These are phyloP conservation scores for Acidomyces sp. DNA, from an alignment of 495 filamentous ascomycete genomes.

Conservation along the genomic window DNA sequence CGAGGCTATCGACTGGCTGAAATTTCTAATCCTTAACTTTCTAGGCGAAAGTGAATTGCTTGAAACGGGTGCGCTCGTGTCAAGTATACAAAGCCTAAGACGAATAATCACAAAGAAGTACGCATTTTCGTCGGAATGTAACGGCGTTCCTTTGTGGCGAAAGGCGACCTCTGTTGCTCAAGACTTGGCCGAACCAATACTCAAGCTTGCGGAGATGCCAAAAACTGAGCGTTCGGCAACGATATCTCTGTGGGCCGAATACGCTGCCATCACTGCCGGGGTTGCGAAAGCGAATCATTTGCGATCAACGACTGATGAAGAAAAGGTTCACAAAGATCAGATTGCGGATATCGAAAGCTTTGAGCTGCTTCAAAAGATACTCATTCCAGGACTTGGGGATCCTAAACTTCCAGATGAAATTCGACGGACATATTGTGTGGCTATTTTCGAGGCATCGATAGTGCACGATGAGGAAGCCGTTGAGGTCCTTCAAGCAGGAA, in stretches of 20 bases:
- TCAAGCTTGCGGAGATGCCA: conserved; percentile 49
- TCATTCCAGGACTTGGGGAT: conserved; percentile 61
- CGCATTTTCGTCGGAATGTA: conserved; percentile 36
- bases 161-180: conserved; percentile 59
- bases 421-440: conserved; percentile 55
- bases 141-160: conserved; percentile 59
- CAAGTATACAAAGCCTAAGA: conserved; percentile 52
- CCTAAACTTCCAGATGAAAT: conserved; percentile 50
- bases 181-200: conserved; percentile 41
- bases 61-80: conserved; percentile 30
- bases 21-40: conserved; percentile 39
- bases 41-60: conserved; percentile 16
- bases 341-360: conserved; percentile 71
- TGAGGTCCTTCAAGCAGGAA: conserved; percentile 32
- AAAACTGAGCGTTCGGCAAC: conserved; percentile 30
- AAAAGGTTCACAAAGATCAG: conserved; percentile 47
- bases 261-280: conserved; percentile 45
- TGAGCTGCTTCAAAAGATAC: conserved; percentile 48
- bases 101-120: conserved; percentile 50
- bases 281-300: conserved; percentile 39
- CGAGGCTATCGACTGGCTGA: conserved; percentile 54
- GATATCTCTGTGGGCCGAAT: conserved; percentile 41
- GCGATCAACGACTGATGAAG: conserved; percentile 17
- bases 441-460: conserved; percentile 71
- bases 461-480: conserved; percentile 56